These are phyloP conservation scores for Pterothamnion heteromorphum DNA, from an alignment of 31 red algal genomes.

Conservation along the genomic window DNA sequence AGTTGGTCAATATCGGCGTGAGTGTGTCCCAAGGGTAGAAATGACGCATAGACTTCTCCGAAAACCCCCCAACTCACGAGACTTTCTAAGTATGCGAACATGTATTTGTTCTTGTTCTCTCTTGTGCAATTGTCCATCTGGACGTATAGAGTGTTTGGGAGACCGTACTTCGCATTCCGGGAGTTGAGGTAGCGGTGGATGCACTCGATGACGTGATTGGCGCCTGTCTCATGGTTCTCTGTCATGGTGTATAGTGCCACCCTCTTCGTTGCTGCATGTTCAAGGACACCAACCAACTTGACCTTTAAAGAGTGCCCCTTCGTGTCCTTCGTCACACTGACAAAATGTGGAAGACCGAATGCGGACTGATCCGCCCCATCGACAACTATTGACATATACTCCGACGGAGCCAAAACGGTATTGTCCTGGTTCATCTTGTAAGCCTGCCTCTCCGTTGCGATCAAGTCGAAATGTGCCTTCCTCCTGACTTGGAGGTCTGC, in stretches of 20 bases:
- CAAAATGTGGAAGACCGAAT: too few relatives aligned
- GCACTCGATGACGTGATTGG: not conserved
- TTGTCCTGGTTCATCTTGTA: not conserved
- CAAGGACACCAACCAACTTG: not conserved
- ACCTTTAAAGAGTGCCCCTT: not conserved
- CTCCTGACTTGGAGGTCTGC: not conserved
- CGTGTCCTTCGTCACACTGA: not conserved
- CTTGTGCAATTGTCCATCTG: slow-evolving; percentile 37
- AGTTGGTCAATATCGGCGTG: slow-evolving; percentile 38
- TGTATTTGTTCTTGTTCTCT: slow-evolving; percentile 37
- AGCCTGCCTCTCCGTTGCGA: too few relatives aligned
- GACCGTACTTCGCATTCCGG: not conserved
- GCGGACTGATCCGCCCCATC: too few relatives aligned
- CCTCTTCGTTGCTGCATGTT: not conserved
- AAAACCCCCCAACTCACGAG: slow-evolving; percentile 38
- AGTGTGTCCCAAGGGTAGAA: slow-evolving; percentile 31
- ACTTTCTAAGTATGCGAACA: slow-evolving; percentile 24
- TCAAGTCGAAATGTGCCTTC: not conserved
- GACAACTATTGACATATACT: not conserved
- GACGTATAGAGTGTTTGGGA: not conserved
- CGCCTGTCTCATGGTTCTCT: not conserved
- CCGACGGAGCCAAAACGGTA: not conserved
- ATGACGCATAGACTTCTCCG: slow-evolving; percentile 14
- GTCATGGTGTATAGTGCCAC: not conserved
- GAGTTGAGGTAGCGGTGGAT: not conserved